phyloP scores from a whole-genome alignment of 2,329 filamentous ascomycete genomes.

The Verticillium isaacii region DNA sequence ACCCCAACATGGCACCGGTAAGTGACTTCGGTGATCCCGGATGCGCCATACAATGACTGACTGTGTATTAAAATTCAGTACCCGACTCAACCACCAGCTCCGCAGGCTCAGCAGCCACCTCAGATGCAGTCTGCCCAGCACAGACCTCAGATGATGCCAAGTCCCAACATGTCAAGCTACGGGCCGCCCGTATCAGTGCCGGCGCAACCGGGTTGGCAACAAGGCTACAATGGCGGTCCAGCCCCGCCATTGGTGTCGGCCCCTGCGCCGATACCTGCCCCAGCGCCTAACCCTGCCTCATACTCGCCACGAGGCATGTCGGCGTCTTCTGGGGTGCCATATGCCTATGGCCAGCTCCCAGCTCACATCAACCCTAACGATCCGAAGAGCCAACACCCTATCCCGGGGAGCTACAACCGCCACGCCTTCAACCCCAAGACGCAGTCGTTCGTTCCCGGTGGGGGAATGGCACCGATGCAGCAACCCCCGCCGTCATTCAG shows the following conservation, averaged over 20 bases:
- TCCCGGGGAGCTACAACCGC: conserved; percentile 78
- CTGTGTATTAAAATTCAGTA: background rate
- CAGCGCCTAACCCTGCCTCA: conserved; percentile 17
- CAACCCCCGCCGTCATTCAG: conserved; percentile 43
- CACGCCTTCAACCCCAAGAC: conserved; percentile 93
- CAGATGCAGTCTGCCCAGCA: conserved; percentile 21
- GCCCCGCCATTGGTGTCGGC: conserved; percentile 16
- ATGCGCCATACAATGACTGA: background rate
- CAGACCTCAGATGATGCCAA: conserved; percentile 14
- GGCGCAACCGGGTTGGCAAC: conserved; percentile 31
- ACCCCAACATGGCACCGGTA: conserved; percentile 39
- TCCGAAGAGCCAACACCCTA: conserved; percentile 72
- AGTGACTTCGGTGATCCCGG: conserved; percentile 19
- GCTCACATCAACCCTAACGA: conserved; percentile 65
- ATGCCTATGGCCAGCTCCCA: conserved; percentile 76
- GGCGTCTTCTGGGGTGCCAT: conserved; percentile 43
- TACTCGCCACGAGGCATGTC: conserved; percentile 23
- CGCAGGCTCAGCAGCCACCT: conserved; percentile 4
- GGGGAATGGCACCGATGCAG: conserved; percentile 43
- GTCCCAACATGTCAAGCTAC: conserved; percentile 28
- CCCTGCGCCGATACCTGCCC: conserved; percentile 20
- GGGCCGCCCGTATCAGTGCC: conserved; percentile 25
- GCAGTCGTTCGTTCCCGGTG: conserved; percentile 76
- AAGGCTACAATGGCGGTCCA: conserved; percentile 22
- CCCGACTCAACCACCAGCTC: conserved; percentile 16